phyloP scores from a whole-genome alignment of 75 land plant species.

The Pinus albicaulis region DNA sequence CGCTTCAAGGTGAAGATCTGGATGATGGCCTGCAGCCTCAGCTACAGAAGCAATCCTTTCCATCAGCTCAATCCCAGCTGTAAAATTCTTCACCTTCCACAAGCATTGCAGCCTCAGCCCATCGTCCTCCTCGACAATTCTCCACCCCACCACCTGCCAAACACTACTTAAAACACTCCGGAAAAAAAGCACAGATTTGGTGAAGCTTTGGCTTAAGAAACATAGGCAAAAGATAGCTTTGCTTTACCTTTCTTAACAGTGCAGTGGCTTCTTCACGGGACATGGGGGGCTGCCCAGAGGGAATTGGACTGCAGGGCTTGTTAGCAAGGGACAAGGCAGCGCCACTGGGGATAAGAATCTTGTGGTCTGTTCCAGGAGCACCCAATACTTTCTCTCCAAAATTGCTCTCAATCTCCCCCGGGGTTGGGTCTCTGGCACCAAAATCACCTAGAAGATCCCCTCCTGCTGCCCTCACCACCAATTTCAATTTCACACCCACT shows the following conservation, averaged over 20 bases:
- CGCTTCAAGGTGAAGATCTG: slow-evolving; percentile 59
- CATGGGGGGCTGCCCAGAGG: slow-evolving; percentile 42
- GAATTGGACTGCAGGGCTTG: slow-evolving; percentile 36
- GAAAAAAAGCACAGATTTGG: no score
- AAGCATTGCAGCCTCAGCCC: slow-evolving; percentile 65
- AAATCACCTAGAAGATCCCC: slow-evolving; percentile 56
- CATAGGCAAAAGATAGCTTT: no score
- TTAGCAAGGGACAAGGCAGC: slow-evolving; percentile 62
- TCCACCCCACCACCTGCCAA: slow-evolving; percentile 87
- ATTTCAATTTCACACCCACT: background rate
- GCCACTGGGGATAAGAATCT: slow-evolving; percentile 61
- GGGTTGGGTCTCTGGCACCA: slow-evolving; percentile 81
- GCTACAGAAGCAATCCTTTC: slow-evolving; percentile 46
- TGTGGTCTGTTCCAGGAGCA: slow-evolving; percentile 58
- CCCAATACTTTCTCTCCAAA: slow-evolving; percentile 84
- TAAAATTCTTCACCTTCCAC: slow-evolving; percentile 76
- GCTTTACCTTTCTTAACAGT: slow-evolving; percentile 66
- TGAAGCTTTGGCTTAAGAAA: no score
- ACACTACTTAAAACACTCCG: no score
- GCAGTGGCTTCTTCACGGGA: slow-evolving; percentile 50
- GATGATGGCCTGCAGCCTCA: slow-evolving; percentile 53
- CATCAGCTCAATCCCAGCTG: slow-evolving; percentile 59
- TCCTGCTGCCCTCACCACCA: slow-evolving; percentile 9
- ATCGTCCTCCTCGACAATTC: slow-evolving; percentile 47
- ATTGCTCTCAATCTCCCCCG: slow-evolving; percentile 80